Conservation (phyloP, 345 rosid genomes). For the Arabis hirsuta region DNA sequence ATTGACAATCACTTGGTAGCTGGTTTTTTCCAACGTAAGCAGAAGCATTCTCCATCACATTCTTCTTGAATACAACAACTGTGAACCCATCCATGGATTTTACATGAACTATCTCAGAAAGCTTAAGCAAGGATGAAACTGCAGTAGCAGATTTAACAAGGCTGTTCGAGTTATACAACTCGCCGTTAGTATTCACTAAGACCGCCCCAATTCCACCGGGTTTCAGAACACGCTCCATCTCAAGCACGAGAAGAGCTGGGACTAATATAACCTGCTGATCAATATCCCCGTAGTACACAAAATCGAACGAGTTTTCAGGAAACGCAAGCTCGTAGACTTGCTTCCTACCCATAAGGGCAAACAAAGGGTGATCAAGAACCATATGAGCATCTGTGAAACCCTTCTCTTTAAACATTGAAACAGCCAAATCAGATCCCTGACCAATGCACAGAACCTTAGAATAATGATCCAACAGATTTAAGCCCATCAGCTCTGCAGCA, state of each 20-base stretch:
- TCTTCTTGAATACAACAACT: constrained; percentile 23
- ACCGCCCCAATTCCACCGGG: constrained; percentile 69
- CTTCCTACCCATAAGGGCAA: constrained; percentile 59
- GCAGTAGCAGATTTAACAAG: constrained; percentile 67
- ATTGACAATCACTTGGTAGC: constrained; percentile 61
- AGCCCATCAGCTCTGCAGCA: constrained; percentile 57
- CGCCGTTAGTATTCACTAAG: constrained; percentile 48
- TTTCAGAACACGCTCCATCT: constrained; percentile 69
- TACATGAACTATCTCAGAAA: constrained; percentile 62
- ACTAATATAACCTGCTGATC: constrained; percentile 51
- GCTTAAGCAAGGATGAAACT: constrained; percentile 59
- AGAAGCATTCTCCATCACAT: constrained; percentile 29
- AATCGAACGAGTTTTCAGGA: constrained; percentile 53
- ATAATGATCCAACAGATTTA: constrained; percentile 49
- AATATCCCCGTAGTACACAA: constrained; percentile 56
- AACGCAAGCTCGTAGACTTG: constrained; percentile 55
- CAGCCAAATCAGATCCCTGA: constrained; percentile 55
- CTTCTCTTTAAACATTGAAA: constrained; percentile 54
- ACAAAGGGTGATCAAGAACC: constrained; percentile 54
- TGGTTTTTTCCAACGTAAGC: constrained; percentile 51
- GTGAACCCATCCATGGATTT: constrained; percentile 43
- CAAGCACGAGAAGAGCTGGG: constrained; percentile 67
- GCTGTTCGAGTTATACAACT: constrained; percentile 35
- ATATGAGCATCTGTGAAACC: constrained; percentile 55
- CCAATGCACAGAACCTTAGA: constrained; percentile 67